Evolutionary conservation across 1,139 yeast species (phyloP).

Genomic region (Blastobotrys buckinghamii): DNA sequence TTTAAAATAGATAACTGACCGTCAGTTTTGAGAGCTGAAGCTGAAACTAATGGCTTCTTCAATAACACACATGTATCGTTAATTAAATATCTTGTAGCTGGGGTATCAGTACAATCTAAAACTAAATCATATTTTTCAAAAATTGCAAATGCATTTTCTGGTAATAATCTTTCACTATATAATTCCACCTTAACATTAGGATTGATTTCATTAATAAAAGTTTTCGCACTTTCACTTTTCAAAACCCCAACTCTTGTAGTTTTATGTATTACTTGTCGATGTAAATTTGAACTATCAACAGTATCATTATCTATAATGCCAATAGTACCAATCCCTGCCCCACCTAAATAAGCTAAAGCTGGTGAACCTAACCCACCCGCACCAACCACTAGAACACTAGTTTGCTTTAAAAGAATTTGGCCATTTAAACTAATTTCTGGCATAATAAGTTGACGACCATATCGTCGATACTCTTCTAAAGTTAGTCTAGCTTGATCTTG

Average conservation of each 20-base stretch:
- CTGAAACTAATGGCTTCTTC: constrained; percentile 75
- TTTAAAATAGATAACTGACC: constrained; percentile 83
- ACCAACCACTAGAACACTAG: constrained; percentile 74
- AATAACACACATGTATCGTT: constrained; percentile 76
- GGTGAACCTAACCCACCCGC: constrained; percentile 98
- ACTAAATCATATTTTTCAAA: constrained; percentile 64
- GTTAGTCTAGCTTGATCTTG: constrained; percentile 6
- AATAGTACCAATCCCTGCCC: constrained; percentile 60
- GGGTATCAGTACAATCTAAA: constrained; percentile 93
- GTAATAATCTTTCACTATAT: constrained; percentile 47
- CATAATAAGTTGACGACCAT: constrained; percentile 94
- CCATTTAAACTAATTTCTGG: constrained; percentile 60
- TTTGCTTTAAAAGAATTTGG: constrained; percentile 52
- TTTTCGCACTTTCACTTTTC: constrained; percentile 75
- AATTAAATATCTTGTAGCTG: constrained; percentile 77
- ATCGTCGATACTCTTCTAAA: constrained; percentile 68
- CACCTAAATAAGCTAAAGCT: constrained; percentile 74
- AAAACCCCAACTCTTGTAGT: constrained; percentile 57
- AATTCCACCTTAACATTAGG: constrained; percentile 57
- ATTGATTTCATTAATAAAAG: constrained; percentile 47
- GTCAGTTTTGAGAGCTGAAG: constrained; percentile 85
- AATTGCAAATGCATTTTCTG: constrained; percentile 58
- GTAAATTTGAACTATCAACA: constrained; percentile 81
- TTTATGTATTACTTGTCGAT: constrained; percentile 80
- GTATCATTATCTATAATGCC: constrained; percentile 86